Conservation (phyloP, 805 yeast species). For the Saccharomyces paradoxus region DNA sequence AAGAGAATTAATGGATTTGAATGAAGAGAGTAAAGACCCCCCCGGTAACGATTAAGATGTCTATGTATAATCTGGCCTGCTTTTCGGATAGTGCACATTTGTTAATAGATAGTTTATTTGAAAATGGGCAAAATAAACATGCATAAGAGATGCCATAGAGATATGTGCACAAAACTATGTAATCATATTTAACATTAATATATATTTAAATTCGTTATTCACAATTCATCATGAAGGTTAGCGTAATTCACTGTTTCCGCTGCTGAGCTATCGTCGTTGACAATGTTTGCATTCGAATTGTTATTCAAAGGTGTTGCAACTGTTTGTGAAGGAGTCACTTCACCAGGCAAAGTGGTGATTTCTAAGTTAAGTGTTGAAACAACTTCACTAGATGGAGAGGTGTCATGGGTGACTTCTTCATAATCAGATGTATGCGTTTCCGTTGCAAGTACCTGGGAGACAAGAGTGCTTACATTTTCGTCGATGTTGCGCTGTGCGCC, state of each 20-base stretch:
- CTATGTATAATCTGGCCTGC: background rate
- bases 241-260: background rate
- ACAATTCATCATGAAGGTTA: background rate
- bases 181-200: background rate
- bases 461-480: too few relatives aligned
- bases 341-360: background rate
- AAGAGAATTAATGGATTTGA: slow-evolving; percentile 1
- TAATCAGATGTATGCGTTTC: background rate
- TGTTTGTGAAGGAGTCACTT: background rate
- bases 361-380: background rate
- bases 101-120: background rate
- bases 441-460: too few relatives aligned
- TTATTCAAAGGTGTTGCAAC: background rate
- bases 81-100: background rate
- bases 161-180: background rate
- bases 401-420: background rate
- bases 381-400: background rate
- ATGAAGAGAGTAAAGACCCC: background rate
- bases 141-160: background rate
- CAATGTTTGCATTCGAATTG: background rate
- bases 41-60: background rate
- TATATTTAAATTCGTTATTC: background rate
- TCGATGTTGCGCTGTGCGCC: too few relatives aligned
- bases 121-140: background rate
- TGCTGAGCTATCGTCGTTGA: background rate